Conservation (phyloP, 2,329 filamentous ascomycete species). For the Neofusicoccum kwambonambiense region DNA sequence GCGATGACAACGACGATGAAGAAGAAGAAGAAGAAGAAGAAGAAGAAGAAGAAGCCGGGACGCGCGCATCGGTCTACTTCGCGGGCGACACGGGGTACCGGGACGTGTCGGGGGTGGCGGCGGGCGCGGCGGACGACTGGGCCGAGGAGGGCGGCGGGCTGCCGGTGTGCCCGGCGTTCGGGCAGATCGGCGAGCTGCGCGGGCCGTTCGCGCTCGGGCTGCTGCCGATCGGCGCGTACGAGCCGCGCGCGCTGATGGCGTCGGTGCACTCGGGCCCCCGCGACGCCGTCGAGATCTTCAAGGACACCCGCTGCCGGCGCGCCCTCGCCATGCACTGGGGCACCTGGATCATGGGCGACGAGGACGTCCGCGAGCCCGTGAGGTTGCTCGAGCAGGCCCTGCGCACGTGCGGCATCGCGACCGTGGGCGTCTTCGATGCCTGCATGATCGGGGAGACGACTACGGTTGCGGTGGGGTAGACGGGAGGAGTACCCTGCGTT, state of each 20-base stretch:
- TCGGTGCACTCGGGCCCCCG: constrained; percentile 81
- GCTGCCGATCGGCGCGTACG: constrained; percentile 90
- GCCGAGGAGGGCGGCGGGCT: constrained; percentile 42
- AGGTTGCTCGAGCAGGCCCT: constrained; percentile 69
- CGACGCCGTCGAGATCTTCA: constrained; percentile 86
- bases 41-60: constrained; percentile 40
- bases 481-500: not conserved
- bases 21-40: constrained; percentile 67
- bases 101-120: constrained; percentile 64
- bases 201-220: constrained; percentile 89
- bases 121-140: constrained; percentile 68
- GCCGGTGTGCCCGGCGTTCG: constrained; percentile 79
- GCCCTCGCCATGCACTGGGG: constrained; percentile 94
- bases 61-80: constrained; percentile 35
- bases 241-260: constrained; percentile 70
- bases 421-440: constrained; percentile 74
- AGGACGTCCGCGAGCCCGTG: constrained; percentile 83
- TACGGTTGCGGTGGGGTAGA: not conserved
- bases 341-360: constrained; percentile 76
- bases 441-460: constrained; percentile 65
- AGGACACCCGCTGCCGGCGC: constrained; percentile 72
- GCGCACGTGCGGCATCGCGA: constrained; percentile 62
- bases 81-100: constrained; percentile 79
- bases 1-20: constrained; percentile 36
- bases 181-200: constrained; percentile 74